Base-by-base conservation (phyloP, 257 asterid genomes). In the Plectranthus barbatus region DNA sequence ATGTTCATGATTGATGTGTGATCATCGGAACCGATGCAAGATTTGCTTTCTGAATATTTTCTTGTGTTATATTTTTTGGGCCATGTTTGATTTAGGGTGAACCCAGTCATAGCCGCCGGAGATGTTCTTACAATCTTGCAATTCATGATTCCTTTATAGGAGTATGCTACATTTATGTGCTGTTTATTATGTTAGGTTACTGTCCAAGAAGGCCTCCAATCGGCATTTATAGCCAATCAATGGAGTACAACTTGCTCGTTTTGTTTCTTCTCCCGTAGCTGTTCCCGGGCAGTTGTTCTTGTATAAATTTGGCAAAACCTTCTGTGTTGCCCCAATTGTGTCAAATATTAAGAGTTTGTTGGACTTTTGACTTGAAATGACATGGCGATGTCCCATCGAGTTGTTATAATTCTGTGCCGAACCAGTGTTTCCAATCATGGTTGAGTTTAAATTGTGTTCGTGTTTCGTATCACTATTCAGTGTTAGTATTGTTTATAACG, bases 1-100 rank as follows among this genome's bases (percentile, higher is more conserved):
- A 13, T 48, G 34, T 67, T 71, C 31, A 59, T 60, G 10, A n/a
- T 77, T 71, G 55, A 69, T 69, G 69, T 15, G 60, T 63, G 87
- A 26, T 78, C 70, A 44, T 84, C 50, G 7, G 39, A 63, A 44
- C 80, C 47, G 13, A 54, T 70, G 4, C 62, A 19, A 59, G 69
- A 61, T 65, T 73, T 61, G 75, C 42, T 70, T 68, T 33, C 62
- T 34, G 19, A 62, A 57, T 53, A 11, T 6, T 37, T 11, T 34
- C 20, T 49, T 67, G 15, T 74, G 45, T 60, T 18, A 47, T 31
- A 13, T 24, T 1, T 26, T 26, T 26, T 26, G 31, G 31, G 31
- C 5, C 5, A 24, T 39, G 42, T 24, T 7, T n/a, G n/a, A 15
- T 26, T 69, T 23, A 1, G 26, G 33, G 42, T 15, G 53, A 54